A percentile compares a stretch with the other conserved stretches of the same genome.
phyloP scores from a whole-genome alignment of 345 rosid genomes.

The Mangifera indica region DNA sequence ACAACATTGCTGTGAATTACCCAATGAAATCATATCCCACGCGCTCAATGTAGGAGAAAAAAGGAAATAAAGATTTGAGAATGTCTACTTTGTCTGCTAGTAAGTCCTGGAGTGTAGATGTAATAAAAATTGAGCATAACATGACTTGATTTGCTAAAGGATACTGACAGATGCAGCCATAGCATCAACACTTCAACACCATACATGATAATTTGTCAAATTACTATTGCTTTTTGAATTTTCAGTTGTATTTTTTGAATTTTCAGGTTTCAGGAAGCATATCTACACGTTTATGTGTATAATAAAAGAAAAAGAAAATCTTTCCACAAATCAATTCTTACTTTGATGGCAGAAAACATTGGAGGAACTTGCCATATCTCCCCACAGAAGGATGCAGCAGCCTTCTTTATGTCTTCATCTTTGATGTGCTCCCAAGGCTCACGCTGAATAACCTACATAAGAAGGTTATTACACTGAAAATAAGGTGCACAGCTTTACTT shows the following conservation, averaged over 20 bases:
- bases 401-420: slow-evolving; percentile 73
- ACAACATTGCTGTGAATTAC: neutral
- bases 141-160: neutral
- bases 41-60: neutral
- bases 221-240: neutral
- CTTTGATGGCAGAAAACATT: slow-evolving; percentile 98
- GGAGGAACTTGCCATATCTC: slow-evolving; percentile 99
- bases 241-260: neutral
- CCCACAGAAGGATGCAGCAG: slow-evolving; percentile 74
- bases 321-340: slow-evolving; percentile 32
- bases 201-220: neutral
- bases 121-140: neutral
- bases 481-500: neutral
- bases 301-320: slow-evolving; percentile 5
- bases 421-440: slow-evolving; percentile 97
- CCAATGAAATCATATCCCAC: neutral
- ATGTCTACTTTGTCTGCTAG: neutral
- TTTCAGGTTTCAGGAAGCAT: slow-evolving; percentile 1
- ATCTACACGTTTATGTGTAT: neutral
- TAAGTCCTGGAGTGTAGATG: neutral
- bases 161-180: neutral
- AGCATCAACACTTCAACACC: neutral
- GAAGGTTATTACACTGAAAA: neutral
- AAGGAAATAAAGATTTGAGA: neutral
- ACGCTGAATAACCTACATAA: slow-evolving; percentile 78